Base-by-base conservation (phyloP, 2,329 filamentous ascomycete genomes). In the Penicillium sp. region DNA sequence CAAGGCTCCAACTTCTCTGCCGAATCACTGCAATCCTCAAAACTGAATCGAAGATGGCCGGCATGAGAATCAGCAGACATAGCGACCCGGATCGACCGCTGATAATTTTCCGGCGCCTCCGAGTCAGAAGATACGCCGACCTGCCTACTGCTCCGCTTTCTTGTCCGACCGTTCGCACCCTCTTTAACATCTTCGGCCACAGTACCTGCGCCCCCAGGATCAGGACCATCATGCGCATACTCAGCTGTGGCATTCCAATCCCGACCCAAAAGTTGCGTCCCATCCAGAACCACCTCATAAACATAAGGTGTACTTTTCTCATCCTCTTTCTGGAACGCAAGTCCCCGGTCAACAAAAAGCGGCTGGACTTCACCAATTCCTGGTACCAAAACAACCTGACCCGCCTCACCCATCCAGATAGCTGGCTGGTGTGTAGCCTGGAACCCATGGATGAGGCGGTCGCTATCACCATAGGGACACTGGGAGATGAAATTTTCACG, bases 331-430 rank as follows among this genome's bases (percentile, higher is more conserved):
- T 60, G 62, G 54, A 81, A 81, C 3, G 68, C 61, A 27, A 78
- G 66, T 5, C 73, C 79, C 4, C 78, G 68, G 44, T 79, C 71
- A 43, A 75, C 67, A 58, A 81, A 81, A 8, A 75, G 60, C 0
- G 63, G 60, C n/a, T 66, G 62, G 5, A 67, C 64, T 6, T 61
- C 53, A 3, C 73, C 71, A 43, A 78, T 67, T 0, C 79, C 77
- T 0, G 79, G 75, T 39, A 67, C 71, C 3, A 82, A 46, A 3
- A 80, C 75, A 1, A 79, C 70, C 62, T 81, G 78, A 7, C 80
- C 79, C 11, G 75, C 71, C 62, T 82, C 79, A 3, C 79, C 80
- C 78, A 82, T 81, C 79, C 80, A 81, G n/a, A 82, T 82, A 0
- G 80, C 80, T 0, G 80, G 80, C 59, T 81, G 79, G 54, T 81